Conservation (phyloP, 192 early-diverging fungal species). For the Geranomyces michiganensis region DNA sequence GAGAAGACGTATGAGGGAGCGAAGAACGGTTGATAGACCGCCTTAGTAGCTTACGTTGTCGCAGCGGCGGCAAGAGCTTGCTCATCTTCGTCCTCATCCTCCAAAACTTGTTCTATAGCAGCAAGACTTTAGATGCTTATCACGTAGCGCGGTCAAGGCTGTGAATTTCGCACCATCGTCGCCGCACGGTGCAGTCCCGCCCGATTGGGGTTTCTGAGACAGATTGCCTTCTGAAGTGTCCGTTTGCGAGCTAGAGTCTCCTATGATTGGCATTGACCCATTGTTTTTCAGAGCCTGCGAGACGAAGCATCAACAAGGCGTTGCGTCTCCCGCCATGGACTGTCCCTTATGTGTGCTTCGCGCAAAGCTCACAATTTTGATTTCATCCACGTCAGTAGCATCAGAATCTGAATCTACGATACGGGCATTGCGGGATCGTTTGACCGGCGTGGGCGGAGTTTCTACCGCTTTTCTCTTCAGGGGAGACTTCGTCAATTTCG, state of each 20-base stretch:
- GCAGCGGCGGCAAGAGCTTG: background rate
- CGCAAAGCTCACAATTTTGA: background rate
- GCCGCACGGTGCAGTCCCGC: background rate
- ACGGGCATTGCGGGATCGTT: background rate
- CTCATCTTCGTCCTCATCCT: background rate
- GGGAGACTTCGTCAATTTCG: background rate
- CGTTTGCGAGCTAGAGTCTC: background rate
- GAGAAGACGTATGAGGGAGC: background rate
- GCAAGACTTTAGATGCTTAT: background rate
- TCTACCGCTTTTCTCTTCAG: slow-evolving; percentile 3
- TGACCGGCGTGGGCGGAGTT: background rate
- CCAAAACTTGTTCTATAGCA: background rate
- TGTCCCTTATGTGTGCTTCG: background rate
- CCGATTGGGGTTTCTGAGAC: background rate
- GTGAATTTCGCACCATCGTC: background rate
- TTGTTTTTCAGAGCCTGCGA: background rate
- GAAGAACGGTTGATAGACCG: background rate
- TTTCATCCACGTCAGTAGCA: slow-evolving; percentile 2
- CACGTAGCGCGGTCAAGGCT: background rate
- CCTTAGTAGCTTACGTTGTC: background rate
- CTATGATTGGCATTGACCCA: background rate
- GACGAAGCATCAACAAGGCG: background rate
- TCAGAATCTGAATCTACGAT: slow-evolving; percentile 6
- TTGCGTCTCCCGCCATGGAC: background rate
- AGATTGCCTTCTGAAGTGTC: background rate